Percentiles rank a stretch among this genome's conserved stretches.
phyloP scores from a whole-genome alignment of 208 protist species.

The Herpetomonas tarakana region DNA sequence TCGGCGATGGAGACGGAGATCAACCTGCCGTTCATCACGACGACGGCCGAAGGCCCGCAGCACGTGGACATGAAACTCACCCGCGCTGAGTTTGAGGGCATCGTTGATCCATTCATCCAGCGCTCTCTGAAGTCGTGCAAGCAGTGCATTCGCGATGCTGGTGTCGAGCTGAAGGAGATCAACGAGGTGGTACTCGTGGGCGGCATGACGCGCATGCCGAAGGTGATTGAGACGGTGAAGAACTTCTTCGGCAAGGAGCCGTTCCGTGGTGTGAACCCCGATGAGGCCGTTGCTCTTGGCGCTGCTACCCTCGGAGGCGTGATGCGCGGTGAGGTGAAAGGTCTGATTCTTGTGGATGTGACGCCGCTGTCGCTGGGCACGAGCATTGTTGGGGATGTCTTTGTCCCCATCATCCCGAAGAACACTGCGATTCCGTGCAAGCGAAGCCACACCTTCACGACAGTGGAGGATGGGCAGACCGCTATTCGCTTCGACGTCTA shows the following conservation, averaged over 20 bases:
- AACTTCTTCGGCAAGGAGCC: constrained; percentile 94
- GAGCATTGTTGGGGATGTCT: constrained; percentile 96
- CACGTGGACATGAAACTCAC: constrained; percentile 86
- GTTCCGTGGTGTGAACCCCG: constrained; percentile 98
- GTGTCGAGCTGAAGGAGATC: constrained; percentile 86
- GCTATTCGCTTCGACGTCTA: constrained; percentile 92
- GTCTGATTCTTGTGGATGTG: constrained; percentile 98
- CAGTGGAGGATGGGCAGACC: constrained; percentile 81
- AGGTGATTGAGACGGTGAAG: constrained; percentile 86
- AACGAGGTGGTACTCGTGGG: constrained; percentile 97
- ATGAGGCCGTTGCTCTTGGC: constrained; percentile 99
- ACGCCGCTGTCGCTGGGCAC: constrained; percentile 99
- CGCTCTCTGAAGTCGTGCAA: constrained; percentile 39
- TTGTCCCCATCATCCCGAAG: constrained; percentile 96
- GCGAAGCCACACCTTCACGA: constrained; percentile 94
- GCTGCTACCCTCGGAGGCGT: constrained; percentile 98
- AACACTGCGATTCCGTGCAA: constrained; percentile 99
- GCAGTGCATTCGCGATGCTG: constrained; percentile 91
- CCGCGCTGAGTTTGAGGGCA: constrained; percentile 90
- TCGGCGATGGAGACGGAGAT: constrained; percentile 88
- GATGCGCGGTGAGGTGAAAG: constrained; percentile 89
- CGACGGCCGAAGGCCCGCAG: constrained; percentile 82
- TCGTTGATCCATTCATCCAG: constrained; percentile 82
- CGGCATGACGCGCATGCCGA: constrained; percentile 98
- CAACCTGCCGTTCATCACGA: constrained; percentile 96